Conservation (phyloP, 1,284 basidiomycete species). For the Leccinum fuscescens region DNA sequence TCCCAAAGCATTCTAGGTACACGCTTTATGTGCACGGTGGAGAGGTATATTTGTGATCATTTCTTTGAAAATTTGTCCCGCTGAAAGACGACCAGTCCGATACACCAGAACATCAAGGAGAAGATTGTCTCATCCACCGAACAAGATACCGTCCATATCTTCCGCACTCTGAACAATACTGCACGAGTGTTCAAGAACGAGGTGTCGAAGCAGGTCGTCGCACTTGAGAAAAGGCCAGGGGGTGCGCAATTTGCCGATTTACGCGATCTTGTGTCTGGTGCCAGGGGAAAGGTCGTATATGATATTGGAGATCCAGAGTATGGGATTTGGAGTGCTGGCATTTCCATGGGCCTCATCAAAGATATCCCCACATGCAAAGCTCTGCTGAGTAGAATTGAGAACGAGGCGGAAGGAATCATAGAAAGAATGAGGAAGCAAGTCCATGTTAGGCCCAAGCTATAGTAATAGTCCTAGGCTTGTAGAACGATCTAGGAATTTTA, state of each 20-base stretch:
- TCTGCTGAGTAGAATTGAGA: constrained; percentile 70
- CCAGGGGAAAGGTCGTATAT: constrained; percentile 77
- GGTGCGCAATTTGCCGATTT: constrained; percentile 90
- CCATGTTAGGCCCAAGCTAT: constrained; percentile 47
- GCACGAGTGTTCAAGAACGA: constrained; percentile 89
- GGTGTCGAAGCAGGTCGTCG: constrained; percentile 78
- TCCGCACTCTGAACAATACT: constrained; percentile 85
- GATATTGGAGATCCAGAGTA: constrained; percentile 83
- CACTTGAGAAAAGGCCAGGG: constrained; percentile 74
- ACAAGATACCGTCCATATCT: constrained; percentile 84
- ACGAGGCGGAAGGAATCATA: constrained; percentile 75
- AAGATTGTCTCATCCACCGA: constrained; percentile 84
- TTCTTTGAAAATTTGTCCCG: background rate
- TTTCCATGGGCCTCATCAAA: constrained; percentile 78
- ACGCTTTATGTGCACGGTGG: constrained; percentile 84
- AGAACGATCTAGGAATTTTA: background rate
- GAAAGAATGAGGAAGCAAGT: constrained; percentile 45
- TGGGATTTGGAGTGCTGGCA: constrained; percentile 87
- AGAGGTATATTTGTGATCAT: constrained; percentile 46
- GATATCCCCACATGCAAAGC: constrained; percentile 86
- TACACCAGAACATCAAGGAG: constrained; percentile 89
- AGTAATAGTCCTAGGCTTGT: constrained; percentile 4
- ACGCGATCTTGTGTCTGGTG: constrained; percentile 79
- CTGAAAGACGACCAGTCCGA: constrained; percentile 50
- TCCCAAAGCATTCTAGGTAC: constrained; percentile 49